phyloP scores from a whole-genome alignment of 2,329 filamentous ascomycete genomes.

The Colletotrichum sp. region DNA sequence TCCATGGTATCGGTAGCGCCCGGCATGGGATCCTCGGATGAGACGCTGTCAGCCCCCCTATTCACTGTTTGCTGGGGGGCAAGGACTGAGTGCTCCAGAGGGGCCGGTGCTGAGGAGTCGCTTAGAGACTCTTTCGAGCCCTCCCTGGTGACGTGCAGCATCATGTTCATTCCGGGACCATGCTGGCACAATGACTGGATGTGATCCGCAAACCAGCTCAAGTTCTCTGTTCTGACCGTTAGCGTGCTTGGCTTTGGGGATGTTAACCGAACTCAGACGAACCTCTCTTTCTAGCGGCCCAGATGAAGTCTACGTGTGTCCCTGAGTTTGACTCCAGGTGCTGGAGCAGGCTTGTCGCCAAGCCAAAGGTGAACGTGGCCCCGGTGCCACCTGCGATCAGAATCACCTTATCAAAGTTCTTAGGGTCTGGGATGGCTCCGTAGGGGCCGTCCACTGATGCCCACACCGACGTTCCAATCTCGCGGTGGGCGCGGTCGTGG shows the following conservation, averaged over 20 bases:
- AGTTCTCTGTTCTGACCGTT: background rate
- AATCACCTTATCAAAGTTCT: conserved; percentile 23
- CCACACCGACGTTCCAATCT: conserved; percentile 44
- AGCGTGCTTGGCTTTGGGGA: background rate
- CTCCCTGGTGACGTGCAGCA: background rate
- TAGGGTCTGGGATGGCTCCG: conserved; percentile 52
- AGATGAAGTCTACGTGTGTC: background rate
- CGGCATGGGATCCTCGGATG: background rate
- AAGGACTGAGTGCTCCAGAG: background rate
- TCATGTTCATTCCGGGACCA: background rate
- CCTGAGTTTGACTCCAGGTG: background rate
- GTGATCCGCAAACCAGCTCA: background rate
- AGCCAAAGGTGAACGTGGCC: conserved; percentile 28
- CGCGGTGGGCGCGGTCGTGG: conserved; percentile 43
- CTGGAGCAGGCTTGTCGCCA: background rate
- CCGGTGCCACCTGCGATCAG: conserved; percentile 28
- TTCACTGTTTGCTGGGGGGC: background rate
- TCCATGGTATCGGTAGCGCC: background rate
- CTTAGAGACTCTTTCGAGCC: background rate
- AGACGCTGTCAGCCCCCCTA: background rate
- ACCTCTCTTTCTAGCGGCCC: background rate
- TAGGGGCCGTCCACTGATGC: conserved; percentile 60
- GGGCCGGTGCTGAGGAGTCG: background rate
- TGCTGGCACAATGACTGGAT: background rate
- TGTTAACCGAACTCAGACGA: background rate